Base-by-base conservation (phyloP, 768 basidiomycete species). In the Pleurotus djamor region DNA sequence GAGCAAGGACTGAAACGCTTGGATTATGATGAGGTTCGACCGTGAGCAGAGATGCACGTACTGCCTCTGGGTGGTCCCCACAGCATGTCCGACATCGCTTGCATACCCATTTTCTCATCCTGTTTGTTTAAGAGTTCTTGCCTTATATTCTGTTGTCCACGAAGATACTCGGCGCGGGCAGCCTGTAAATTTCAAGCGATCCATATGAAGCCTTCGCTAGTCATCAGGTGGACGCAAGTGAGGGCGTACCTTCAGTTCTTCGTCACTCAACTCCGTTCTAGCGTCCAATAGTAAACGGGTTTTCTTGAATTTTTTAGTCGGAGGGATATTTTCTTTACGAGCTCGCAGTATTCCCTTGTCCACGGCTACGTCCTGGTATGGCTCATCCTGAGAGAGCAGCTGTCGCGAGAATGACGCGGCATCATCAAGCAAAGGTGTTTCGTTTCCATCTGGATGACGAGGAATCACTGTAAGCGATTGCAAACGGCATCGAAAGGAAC, bases 241-340 rank as follows among this genome's bases (percentile, higher is more conserved):
- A 43, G 14, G 32, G 32, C 68, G 61, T 59, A 85, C 92, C 77
- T 87, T 89, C 47, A 94, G 75, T 71, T 94, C 91, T 3, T 90
- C 87, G 60, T 93, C 90, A 4, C 91, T 91, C 38, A 94, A 73
- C 67, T 94, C 92, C 4, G 86, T 94, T 60, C 90, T 80, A 4
- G 79, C 72, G 69, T 94, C 92, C 5, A 94, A 69, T 3, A 90
- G 72, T 44, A 87, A 68, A 48, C 86, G 79, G 8, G 81, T 88
- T 58, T 77, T 70, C 67, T 83, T 89, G 56, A 63, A 51, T 61
- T 74, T 75, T 65, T 69, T 73, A 55, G 33, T 59, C 14, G 51
- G 52, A 51, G 35, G 41, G 28, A 52, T 59, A 43, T 67, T 67
- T 9, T 56, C 43, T 49, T 63, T 52, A 60, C 65, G 64, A 7